Conservation (phyloP, 1,284 basidiomycete species). For the Puccinia hordei region DNA sequence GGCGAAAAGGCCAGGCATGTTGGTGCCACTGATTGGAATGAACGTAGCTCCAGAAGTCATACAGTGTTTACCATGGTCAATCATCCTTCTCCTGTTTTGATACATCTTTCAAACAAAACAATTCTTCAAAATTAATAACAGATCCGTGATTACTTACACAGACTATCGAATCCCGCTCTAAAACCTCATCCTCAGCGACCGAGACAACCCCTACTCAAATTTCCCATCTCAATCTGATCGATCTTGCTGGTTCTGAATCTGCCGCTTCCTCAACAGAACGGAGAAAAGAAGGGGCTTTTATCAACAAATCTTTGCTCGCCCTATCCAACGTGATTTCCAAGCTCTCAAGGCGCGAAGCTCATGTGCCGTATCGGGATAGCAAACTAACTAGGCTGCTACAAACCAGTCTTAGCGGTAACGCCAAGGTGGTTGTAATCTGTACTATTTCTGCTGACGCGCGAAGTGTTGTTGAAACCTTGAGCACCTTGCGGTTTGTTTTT, state of each 20-base stretch:
- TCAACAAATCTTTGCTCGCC: slow-evolving; percentile 65
- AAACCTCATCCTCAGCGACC: slow-evolving; percentile 61
- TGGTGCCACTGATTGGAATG: slow-evolving; percentile 92
- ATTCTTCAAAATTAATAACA: background rate
- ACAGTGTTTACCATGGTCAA: slow-evolving; percentile 83
- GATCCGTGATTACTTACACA: slow-evolving; percentile 8
- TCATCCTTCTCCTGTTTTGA: slow-evolving; percentile 14
- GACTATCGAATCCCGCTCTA: slow-evolving; percentile 72
- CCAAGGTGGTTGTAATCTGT: slow-evolving; percentile 92
- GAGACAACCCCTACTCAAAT: slow-evolving; percentile 53
- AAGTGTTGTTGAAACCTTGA: slow-evolving; percentile 64
- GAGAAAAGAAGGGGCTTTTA: slow-evolving; percentile 87
- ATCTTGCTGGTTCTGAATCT: slow-evolving; percentile 95
- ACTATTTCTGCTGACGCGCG: slow-evolving; percentile 68
- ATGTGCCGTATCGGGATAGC: slow-evolving; percentile 92
- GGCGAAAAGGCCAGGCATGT: slow-evolving; percentile 87
- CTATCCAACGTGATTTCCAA: slow-evolving; percentile 64
- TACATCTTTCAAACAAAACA: background rate
- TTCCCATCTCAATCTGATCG: slow-evolving; percentile 73
- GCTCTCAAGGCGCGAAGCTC: slow-evolving; percentile 63
- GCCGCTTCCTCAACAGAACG: slow-evolving; percentile 90
- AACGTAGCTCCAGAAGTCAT: slow-evolving; percentile 85
- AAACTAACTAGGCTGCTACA: slow-evolving; percentile 91
- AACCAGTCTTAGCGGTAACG: slow-evolving; percentile 89
- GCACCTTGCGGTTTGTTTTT: slow-evolving; percentile 58